phyloP scores from a whole-genome alignment of 306 rosid genomes.

The Abrus pulchellus region DNA sequence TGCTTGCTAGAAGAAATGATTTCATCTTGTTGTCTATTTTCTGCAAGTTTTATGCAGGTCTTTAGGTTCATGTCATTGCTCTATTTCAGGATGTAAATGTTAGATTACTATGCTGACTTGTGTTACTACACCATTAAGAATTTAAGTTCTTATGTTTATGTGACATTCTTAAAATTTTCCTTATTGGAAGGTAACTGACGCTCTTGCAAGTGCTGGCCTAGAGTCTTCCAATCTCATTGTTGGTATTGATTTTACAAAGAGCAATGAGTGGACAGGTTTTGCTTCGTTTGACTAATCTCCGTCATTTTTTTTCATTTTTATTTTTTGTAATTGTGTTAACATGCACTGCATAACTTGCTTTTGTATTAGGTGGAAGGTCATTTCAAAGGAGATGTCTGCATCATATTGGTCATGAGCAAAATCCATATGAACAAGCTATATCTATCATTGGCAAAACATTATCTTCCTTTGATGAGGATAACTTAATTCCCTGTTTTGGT shows the following conservation, averaged over 20 bases:
- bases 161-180: constrained; percentile 35
- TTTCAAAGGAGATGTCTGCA: constrained; percentile 91
- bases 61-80: background rate
- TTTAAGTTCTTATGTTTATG: constrained; percentile 12
- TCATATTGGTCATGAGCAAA: constrained; percentile 80
- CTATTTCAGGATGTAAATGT: constrained; percentile 16
- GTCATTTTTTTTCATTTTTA: background rate
- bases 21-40: constrained; percentile 34
- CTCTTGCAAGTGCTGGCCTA: constrained; percentile 81
- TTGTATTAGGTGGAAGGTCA: constrained; percentile 74
- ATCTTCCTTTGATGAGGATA: constrained; percentile 91
- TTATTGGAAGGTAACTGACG: constrained; percentile 80
- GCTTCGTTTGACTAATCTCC: constrained; percentile 39
- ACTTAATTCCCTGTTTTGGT: constrained; percentile 93
- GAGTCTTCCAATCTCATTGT: constrained; percentile 97
- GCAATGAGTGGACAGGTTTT: constrained; percentile 99
- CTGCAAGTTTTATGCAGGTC: constrained; percentile 6
- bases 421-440: constrained; percentile 98
- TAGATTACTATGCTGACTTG: constrained; percentile 14
- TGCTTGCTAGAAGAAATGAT: constrained; percentile 5
- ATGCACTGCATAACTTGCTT: constrained; percentile 44
- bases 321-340: constrained; percentile 34
- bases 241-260: constrained; percentile 97
- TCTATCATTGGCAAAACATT: constrained; percentile 90
- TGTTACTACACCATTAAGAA: constrained; percentile 10